A percentile compares a stretch with the other conserved stretches of the same genome.
These are phyloP conservation scores for Cyamopsis tetragonoloba DNA, from an alignment of 306 rosid genomes.

Conservation along the genomic window DNA sequence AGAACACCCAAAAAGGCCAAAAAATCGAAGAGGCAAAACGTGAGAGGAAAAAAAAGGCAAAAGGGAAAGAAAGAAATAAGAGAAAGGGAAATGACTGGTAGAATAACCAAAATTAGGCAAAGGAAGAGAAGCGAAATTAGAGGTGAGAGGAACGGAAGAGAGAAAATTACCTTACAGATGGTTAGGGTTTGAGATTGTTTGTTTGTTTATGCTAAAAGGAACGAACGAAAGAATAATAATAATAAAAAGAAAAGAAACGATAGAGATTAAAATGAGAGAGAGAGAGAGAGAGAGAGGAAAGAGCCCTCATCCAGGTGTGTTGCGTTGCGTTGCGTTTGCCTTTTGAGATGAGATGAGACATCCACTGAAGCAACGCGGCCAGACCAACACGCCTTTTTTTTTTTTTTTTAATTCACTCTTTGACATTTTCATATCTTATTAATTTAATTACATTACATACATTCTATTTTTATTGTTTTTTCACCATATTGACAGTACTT, in stretches of 20 bases:
- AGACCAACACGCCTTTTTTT: background rate
- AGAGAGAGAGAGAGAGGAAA: background rate
- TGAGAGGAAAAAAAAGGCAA: background rate
- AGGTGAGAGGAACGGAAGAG: conserved; percentile 15
- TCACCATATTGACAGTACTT: too few relatives aligned
- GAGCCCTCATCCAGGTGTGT: conserved; percentile 2
- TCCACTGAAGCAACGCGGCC: conserved; percentile 40
- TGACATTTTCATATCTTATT: background rate
- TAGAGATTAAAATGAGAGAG: background rate
- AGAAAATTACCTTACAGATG: conserved; percentile 28
- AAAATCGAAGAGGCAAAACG: background rate
- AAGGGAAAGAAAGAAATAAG: background rate
- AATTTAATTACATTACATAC: too few relatives aligned
- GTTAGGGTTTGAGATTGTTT: conserved; percentile 14
- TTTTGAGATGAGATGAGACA: background rate
- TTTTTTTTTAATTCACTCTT: background rate
- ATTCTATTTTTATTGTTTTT: too few relatives aligned
- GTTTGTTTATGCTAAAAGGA: conserved; percentile 12
- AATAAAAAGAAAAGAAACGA: background rate
- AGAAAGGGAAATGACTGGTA: conserved; percentile 7
- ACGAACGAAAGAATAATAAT: background rate
- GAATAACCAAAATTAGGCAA: conserved; percentile 25
- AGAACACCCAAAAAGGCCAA: conserved; percentile 28
- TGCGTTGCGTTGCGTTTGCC: conserved; percentile 4
- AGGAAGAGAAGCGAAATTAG: conserved; percentile 16